Base-by-base conservation (phyloP, 495 filamentous ascomycete species). In the Cladorrhinum samala region DNA sequence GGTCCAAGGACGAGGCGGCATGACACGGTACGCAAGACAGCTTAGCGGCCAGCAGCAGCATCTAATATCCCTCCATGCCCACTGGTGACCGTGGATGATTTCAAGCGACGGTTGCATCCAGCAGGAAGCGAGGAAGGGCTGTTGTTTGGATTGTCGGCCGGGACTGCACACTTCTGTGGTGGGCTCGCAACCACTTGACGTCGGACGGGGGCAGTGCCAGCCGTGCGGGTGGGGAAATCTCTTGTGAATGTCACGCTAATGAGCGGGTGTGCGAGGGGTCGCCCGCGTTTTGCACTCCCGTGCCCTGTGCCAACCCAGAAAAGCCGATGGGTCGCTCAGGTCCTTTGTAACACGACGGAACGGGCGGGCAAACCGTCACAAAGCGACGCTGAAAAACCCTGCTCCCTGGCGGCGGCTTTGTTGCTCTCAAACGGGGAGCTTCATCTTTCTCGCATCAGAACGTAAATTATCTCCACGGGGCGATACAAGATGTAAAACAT, bases 251-350 rank as follows among this genome's bases (percentile, higher is more conserved):
- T 30, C 18, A 46, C 45, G 49, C 58, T 54, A 60, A 37, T 49
- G 50, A 55, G 50, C 57, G 50, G 57, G 57, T 56, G 53, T 50
- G 57, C 21, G 50, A 53, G 49, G n/a, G 55, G 49, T 50, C 14
- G 44, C 57, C 53, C 50, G 50, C 55, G 54, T 52, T 41, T 54
- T 53, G 52, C 55, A 58, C 54, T 61, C 58, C 58, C 54, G 58
- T 50, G 33, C 52, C 49, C 58, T 52, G 54, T 57, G n/a, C 42
- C 42, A 45, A 45, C 42, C 42, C 42, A 45, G 43, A 42, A 49
- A 44, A 49, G 24, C 25, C 20, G 25, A 49, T 36, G 46, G 21
- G 37, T n/a, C 19, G 5, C 11, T 33, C 27, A 5, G 11, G 27
- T 33, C 27, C 27, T 33, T 19, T 37, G 33, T 47, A 44, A 53